phyloP scores from a whole-genome alignment of 441 rosid species.

The Adansonia grandidieri region DNA sequence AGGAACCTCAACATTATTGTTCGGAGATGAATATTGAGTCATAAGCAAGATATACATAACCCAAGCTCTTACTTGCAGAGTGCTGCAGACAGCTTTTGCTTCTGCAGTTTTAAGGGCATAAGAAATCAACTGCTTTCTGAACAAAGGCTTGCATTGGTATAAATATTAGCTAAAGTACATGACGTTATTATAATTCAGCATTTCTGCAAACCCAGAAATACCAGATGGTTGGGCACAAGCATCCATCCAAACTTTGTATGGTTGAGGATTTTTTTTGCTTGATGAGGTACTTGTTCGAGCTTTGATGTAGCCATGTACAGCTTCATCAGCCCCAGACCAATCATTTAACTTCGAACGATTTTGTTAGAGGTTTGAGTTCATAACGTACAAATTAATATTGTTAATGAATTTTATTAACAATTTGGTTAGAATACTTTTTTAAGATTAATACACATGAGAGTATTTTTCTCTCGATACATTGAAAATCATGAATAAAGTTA shows the following conservation, averaged over 20 bases:
- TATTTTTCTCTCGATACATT: no score
- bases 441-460: no score
- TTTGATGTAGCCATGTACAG: conserved; percentile 48
- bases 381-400: no score
- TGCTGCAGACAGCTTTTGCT: conserved; percentile 24
- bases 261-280: conserved; percentile 39
- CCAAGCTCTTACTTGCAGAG: conserved; percentile 42
- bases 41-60: conserved; percentile 52
- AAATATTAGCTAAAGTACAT: conserved; percentile 52
- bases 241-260: conserved; percentile 61
- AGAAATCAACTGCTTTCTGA: conserved; percentile 40
- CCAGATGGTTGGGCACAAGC: conserved; percentile 41
- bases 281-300: conserved; percentile 44
- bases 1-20: conserved; percentile 46
- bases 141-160: conserved; percentile 43
- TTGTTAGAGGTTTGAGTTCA: no score
- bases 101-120: conserved; percentile 48
- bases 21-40: conserved; percentile 38
- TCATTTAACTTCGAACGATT: neutral
- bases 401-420: no score
- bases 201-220: conserved; percentile 41
- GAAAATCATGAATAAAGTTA: no score
- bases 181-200: conserved; percentile 48
- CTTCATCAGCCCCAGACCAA: conserved; percentile 62
- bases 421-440: no score